Evolutionary conservation across 2,329 filamentous ascomycete genomes (phyloP).

Genomic region (Aureobasidium mangrovei): DNA sequence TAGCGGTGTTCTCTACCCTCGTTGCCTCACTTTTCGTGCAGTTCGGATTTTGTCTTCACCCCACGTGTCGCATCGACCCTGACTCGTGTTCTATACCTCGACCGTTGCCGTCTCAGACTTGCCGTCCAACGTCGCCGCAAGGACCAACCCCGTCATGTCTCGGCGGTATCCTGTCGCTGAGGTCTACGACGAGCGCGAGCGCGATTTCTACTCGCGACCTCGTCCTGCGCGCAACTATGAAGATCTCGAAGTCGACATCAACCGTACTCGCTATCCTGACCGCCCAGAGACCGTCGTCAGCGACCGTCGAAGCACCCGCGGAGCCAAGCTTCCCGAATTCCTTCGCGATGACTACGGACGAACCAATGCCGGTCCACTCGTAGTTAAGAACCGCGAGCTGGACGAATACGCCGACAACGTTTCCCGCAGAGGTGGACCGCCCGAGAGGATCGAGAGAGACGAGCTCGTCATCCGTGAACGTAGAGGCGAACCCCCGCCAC

Average conservation of each 20-base stretch:
- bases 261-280: conserved; percentile 23
- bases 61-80: not conserved
- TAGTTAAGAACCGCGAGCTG: conserved; percentile 37
- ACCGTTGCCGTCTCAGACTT: not conserved
- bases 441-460: conserved; percentile 33
- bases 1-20: not conserved
- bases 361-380: conserved; percentile 34
- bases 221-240: conserved; percentile 39
- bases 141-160: conserved; percentile 11
- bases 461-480: conserved; percentile 32
- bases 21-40: not conserved
- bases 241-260: conserved; percentile 41
- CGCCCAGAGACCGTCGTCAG: conserved; percentile 22
- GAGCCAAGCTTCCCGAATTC: conserved; percentile 40
- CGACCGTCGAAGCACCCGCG: conserved; percentile 29
- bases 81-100: not conserved
- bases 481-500: conserved; percentile 19
- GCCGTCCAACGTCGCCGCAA: conserved; percentile 6
- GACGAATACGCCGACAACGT: conserved; percentile 25
- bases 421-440: conserved; percentile 12
- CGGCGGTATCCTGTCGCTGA: conserved; percentile 20
- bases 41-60: not conserved
- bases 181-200: conserved; percentile 41
- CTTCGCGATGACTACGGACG: conserved; percentile 43
- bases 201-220: conserved; percentile 29